Conservation (phyloP, 176 grass and related monocot species). For the Ensete ventricosum region DNA sequence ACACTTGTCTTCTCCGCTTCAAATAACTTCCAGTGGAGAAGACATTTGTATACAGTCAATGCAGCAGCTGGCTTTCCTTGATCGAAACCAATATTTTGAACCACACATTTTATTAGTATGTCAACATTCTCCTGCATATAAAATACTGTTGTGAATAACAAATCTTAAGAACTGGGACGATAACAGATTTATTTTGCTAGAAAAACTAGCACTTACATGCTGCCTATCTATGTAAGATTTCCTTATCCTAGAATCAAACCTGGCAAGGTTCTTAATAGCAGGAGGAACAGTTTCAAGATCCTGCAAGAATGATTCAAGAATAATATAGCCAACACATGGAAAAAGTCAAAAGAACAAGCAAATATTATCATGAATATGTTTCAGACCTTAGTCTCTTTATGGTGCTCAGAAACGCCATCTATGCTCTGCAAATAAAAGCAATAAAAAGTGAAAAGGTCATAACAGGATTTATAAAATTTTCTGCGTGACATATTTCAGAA, state of each 20-base stretch:
- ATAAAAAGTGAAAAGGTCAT: conserved; percentile 19
- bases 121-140: conserved; percentile 71
- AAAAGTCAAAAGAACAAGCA: conserved; percentile 14
- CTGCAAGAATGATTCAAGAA: conserved; percentile 47
- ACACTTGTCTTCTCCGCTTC: conserved; percentile 85
- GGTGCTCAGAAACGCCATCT: conserved; percentile 37
- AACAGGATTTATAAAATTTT: not conserved
- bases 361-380: conserved; percentile 25
- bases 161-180: not conserved
- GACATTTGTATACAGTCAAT: conserved; percentile 84
- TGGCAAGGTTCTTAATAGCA: conserved; percentile 49
- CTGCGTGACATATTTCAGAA: not conserved
- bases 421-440: conserved; percentile 44
- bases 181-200: not conserved
- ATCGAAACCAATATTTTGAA: conserved; percentile 63
- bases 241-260: conserved; percentile 34
- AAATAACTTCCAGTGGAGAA: conserved; percentile 91
- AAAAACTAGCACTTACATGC: conserved; percentile 35
- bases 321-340: conserved; percentile 18
- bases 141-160: not conserved
- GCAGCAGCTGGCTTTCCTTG: conserved; percentile 79
- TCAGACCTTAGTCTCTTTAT: conserved; percentile 51
- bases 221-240: conserved; percentile 72
- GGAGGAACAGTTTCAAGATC: conserved; percentile 59
- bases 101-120: conserved; percentile 66